Percentiles rank a stretch among this genome's conserved stretches.
phyloP scores from a whole-genome alignment of 139 green algal species.

The Ulvella scutata region DNA sequence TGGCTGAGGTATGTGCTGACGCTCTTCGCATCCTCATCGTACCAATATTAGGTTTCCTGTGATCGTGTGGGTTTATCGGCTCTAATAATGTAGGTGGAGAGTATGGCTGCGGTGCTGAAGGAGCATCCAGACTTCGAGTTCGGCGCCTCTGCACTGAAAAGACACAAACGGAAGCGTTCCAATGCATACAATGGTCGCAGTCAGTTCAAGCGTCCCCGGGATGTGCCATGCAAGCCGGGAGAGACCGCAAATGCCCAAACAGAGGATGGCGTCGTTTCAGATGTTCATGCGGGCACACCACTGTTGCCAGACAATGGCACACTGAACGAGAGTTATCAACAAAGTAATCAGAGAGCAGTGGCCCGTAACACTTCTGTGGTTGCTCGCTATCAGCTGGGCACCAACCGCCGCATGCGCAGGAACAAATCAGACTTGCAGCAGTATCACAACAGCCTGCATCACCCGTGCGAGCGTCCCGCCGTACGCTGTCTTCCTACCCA shows the following conservation, averaged over 20 bases:
- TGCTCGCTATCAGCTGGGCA: not conserved
- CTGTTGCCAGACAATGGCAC: too few relatives aligned
- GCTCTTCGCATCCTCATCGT: not conserved
- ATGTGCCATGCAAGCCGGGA: too few relatives aligned
- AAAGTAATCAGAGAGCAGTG: too few relatives aligned
- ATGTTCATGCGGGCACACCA: too few relatives aligned
- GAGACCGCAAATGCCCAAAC: too few relatives aligned
- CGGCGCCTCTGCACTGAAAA: not conserved
- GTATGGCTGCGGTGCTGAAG: not conserved
- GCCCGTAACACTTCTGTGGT: too few relatives aligned
- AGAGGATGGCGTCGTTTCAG: too few relatives aligned
- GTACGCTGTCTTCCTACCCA: not conserved
- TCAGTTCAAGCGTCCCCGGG: not conserved
- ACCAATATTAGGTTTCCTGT: not conserved
- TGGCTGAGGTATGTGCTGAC: not conserved
- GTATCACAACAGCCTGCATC: not conserved
- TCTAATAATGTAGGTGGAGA: not conserved
- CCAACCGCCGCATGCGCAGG: not conserved
- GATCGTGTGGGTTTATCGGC: not conserved
- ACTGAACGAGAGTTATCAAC: too few relatives aligned
- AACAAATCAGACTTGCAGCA: not conserved
- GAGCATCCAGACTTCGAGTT: not conserved
- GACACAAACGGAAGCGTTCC: not conserved
- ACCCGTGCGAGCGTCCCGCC: not conserved
- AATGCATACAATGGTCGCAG: not conserved